These are phyloP conservation scores for Wickerhamomyces sp. DNA, from an alignment of 1,139 yeast species.

Conservation along the genomic window DNA sequence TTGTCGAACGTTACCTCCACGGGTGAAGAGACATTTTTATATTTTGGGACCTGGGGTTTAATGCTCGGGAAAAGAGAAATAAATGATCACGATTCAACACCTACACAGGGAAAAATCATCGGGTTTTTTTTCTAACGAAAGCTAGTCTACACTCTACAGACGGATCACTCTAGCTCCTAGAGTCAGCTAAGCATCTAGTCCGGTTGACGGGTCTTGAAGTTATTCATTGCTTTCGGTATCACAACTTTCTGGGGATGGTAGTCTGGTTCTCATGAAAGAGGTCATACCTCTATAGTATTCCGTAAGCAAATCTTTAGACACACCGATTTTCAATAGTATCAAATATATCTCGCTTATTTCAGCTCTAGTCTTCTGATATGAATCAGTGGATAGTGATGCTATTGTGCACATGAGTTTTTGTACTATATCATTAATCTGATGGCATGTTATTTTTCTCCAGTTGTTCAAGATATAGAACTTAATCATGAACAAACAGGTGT, in stretches of 20 bases:
- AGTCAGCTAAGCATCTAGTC: too few species aligned
- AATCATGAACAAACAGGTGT: slow-evolving; percentile 19
- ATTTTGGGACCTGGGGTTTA: not conserved
- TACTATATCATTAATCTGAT: slow-evolving; percentile 4
- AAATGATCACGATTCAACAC: not conserved
- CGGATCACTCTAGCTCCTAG: too few species aligned
- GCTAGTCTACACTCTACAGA: too few species aligned
- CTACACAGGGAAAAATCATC: too few species aligned
- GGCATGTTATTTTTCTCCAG: slow-evolving; percentile 6
- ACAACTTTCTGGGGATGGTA: not conserved
- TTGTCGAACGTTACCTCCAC: not conserved
- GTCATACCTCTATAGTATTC: slow-evolving; percentile 11
- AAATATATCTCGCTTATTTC: slow-evolving; percentile 19
- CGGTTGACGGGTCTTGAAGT: not conserved
- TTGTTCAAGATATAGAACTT: slow-evolving; percentile 18
- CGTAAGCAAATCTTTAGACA: not conserved
- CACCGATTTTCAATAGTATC: slow-evolving; percentile 5
- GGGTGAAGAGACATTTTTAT: not conserved
- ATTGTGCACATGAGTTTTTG: slow-evolving; percentile 1
- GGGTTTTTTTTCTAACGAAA: too few species aligned
- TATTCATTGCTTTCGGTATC: too few species aligned
- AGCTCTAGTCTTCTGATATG: slow-evolving; percentile 15
- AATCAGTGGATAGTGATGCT: slow-evolving; percentile 13
- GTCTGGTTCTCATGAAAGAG: slow-evolving; percentile 8
- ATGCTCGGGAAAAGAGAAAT: not conserved